Base-by-base conservation (phyloP, 1,139 yeast species). In the Saccharomyces hybrid region DNA sequence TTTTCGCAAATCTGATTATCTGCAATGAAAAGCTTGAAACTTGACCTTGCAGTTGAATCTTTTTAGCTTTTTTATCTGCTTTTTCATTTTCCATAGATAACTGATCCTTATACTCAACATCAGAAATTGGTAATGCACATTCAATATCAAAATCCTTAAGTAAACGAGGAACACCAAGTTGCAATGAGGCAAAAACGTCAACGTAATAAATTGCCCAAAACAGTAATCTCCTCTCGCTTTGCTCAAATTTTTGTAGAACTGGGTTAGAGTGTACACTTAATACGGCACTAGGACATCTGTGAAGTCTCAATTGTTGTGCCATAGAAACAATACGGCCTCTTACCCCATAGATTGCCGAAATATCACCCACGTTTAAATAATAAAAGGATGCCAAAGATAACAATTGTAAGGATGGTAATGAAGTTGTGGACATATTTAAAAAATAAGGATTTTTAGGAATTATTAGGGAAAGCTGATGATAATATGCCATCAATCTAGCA, bases 201-300 rank as follows among this genome's bases (percentile, higher is more conserved):
- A 89, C 75, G 46, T 85, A 78, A 67, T 88, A 89, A 46, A 85
- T 80, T 59, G 89, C 84, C 96, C 96, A 90, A 64, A 89, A 89
- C 44, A 88, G 71, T 50, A 88, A 78, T 64, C 96, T 80, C 57
- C 96, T 76, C 65, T 87, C 88, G 59, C 90, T 91, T 70, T 86
- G 95, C 73, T 85, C 90, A 50, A 81, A 72, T 56, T 77, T 76
- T 4, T 81, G 76, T 48, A 82, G 81, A 52, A 79, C 79, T 7
- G 82, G 79, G 5, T 85, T 83, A 51, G 73, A 76, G 14, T 76
- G 50, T n/a, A 50, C 75, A 2, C 81, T 79, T 52, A 85, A 71
- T 5, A 89, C 91, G 0, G 95, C 91, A 13, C 91, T 86, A 13
- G 96, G 96, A 70, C 96, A 86, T 60, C 96, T 78, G 66, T 89